Conservation (phyloP, 106 monocot species). For the Alisma plantagoaquatica region DNA sequence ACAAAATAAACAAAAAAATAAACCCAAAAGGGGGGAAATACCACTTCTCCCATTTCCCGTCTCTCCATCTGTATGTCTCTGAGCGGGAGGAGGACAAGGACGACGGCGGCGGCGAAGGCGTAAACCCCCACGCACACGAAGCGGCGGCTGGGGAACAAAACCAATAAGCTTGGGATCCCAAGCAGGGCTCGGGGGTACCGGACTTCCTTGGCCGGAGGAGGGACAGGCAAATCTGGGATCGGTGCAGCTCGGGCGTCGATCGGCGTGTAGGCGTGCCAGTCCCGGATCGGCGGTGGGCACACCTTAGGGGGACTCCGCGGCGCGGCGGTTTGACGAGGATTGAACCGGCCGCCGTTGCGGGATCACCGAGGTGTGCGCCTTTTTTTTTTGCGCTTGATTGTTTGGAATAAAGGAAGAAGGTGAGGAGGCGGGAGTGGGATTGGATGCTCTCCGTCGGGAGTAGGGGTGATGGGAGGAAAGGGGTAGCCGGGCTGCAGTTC, state of each 20-base stretch:
- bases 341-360: too few species aligned
- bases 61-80: too few species aligned
- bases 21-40: too few species aligned
- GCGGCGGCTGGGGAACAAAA: not conserved
- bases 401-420: not conserved
- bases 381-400: too few species aligned
- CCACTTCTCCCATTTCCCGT: too few species aligned
- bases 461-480: not conserved
- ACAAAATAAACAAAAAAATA: too few species aligned
- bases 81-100: not conserved
- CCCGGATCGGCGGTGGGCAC: conserved; percentile 3
- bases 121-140: not conserved
- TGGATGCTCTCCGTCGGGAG: conserved; percentile 8
- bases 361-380: too few species aligned
- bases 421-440: not conserved
- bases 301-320: not conserved
- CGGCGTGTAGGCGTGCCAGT: not conserved
- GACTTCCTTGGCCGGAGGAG: not conserved
- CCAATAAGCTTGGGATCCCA: not conserved
- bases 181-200: not conserved
- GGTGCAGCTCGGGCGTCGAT: not conserved
- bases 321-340: not conserved
- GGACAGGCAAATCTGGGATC: not conserved
- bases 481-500: not conserved
- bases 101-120: not conserved